These are phyloP conservation scores for Fistulifera solaris DNA, from an alignment of 108 stramenopile species.

Conservation along the genomic window DNA sequence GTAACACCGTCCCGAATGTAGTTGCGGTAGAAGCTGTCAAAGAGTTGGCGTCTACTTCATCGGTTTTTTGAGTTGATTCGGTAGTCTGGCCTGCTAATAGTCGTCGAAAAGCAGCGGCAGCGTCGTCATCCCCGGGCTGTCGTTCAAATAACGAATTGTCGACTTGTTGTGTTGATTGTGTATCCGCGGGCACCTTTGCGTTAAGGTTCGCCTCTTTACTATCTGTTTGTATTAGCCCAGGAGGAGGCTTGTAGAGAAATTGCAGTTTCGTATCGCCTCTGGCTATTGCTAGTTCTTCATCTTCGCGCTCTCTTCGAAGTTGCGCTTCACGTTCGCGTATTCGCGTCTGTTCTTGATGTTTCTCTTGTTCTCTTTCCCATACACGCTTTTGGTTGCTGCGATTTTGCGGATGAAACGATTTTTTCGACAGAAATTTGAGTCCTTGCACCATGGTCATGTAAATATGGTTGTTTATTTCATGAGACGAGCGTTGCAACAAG, in stretches of 20 bases:
- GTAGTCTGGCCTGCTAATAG: constrained; percentile 34
- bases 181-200: constrained; percentile 4
- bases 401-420: constrained; percentile 79
- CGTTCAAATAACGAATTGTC: constrained; percentile 15
- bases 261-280: constrained; percentile 56
- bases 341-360: constrained; percentile 41
- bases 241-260: constrained; percentile 76
- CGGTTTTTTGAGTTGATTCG: constrained; percentile 1
- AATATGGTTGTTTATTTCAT: no score
- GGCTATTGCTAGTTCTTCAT: constrained; percentile 62
- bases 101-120: constrained; percentile 71
- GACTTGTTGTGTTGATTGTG: neutral
- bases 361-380: constrained; percentile 65
- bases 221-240: constrained; percentile 27
- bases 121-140: constrained; percentile 74
- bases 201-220: constrained; percentile 6
- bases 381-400: constrained; percentile 57
- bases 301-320: constrained; percentile 66
- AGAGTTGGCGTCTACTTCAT: constrained; percentile 1
- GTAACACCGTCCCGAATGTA: constrained; percentile 22
- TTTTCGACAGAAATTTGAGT: constrained; percentile 75
- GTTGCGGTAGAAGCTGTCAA: neutral
- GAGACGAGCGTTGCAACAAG: no score
- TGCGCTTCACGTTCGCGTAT: constrained; percentile 50
- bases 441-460: constrained; percentile 65